Base-by-base conservation (phyloP, 768 basidiomycete species). In the Hypholoma sublateritium region DNA sequence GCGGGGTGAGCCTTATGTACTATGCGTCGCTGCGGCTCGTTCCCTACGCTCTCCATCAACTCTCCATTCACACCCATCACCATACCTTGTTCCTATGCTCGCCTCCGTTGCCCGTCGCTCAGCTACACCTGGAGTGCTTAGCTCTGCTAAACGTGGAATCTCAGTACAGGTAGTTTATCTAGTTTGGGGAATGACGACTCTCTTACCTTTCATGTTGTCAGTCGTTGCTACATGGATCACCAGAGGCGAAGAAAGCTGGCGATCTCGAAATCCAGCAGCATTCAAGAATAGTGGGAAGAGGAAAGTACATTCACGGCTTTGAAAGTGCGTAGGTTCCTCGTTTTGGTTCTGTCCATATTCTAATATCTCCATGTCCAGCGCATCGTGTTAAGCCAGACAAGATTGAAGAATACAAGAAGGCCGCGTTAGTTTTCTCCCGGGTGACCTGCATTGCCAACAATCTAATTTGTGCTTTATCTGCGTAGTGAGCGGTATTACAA, bases 211-310 rank as follows among this genome's bases (percentile, higher is more conserved):
- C 5, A 32, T 6, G 28, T 37, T 42, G 36, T 32, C 72, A 95
- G 93, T 84, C 89, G 17, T 70, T 99, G 54, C 76, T 99, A 56
- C 95, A 98, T 72, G 97, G 97, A n/a, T 95, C 93, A 28, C 86
- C 87, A 45, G 87, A 94, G 66, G 95, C 95, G 44, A 89, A 91
- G 73, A 79, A 81, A 65, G 91, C 87, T 43, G 91, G 93, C 39
- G 90, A 91, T 49, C 73, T 84, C 36, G 87, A 89, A 56, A 74
- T 81, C 44, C 82, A 84, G 55, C 91, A 95, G 66, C 95, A 98
- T 70, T 95, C 93, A 2, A 82, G 86, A 64, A 74, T 95, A 7
- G 89, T 99, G 39, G 96, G 92, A 34, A 79, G 96, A 57, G 93
- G 95, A 45, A 98, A 98, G 79, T 95, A 95, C 69, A 81, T 95